Base-by-base conservation (phyloP, 2,329 filamentous ascomycete genomes). In the Emydomyces testavorans region DNA sequence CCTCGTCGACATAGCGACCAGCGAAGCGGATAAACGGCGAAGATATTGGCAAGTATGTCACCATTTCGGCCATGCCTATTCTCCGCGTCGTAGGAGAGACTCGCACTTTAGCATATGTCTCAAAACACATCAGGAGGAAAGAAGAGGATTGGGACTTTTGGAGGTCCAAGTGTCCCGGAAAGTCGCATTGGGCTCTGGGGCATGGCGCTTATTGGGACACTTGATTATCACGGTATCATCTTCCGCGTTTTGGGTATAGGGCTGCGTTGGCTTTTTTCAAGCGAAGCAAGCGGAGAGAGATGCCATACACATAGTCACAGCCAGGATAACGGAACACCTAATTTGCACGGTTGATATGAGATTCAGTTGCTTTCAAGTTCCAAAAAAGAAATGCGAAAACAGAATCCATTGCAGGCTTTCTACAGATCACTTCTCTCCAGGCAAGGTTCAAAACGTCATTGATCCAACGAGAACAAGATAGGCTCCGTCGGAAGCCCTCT, bases 41-140 rank as follows among this genome's bases (percentile, higher is more conserved):
- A 3, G 68, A 67, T 11, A 74, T 66, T 10, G 71, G 71, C 23
- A 71, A 56, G 52, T 70, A 74, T 21, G 67, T 72, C 16, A 71
- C 66, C 71, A 74, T 74, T 56, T 75, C 72, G 35, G 70, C 71
- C 58, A 69, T 62, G 55, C 62, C 65, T 69, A 41, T 52, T 35
- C 29, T 40, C 32, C 32, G 42, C 18, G 20, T 16, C 23, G 24
- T 57, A 32, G 48, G 51, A 41, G 18, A 18, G 5, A 43, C 29
- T 50, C 61, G 46, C 53, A 55, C 52, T 36, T 54, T 58, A 56
- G 56, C 54, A 54, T 1, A 31, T 26, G 24, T 32, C 3, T 10
- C 23, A 15, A 7, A 15, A 29, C 24, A 39, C 24, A n/a, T 20
- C 2, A 42, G 23, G 10, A 24, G 35, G 20, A 32, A 15, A 13